These are phyloP conservation scores for Porcisia deanei DNA, from an alignment of 208 protist genomes.

Conservation along the genomic window DNA sequence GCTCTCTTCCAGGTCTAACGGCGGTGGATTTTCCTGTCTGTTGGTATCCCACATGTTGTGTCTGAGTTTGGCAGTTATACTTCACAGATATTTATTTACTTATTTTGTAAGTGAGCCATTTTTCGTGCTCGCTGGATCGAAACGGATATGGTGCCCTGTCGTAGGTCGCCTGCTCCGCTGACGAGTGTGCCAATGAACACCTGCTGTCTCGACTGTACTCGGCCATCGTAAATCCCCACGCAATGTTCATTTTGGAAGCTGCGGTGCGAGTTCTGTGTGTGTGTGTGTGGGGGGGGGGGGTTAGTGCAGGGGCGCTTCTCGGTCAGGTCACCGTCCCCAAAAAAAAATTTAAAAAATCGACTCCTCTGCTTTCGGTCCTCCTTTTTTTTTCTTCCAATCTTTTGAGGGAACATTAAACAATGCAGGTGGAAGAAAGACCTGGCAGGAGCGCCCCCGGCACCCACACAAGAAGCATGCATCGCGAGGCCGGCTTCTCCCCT, in stretches of 20 bases:
- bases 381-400: neutral
- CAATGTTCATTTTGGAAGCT: neutral
- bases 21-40: neutral
- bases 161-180: neutral
- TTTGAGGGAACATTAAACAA: neutral
- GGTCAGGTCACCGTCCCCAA: neutral
- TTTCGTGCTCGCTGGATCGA: neutral
- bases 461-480: no score
- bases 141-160: neutral
- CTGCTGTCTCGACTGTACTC: neutral
- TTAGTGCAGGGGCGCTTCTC: neutral
- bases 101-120: no score
- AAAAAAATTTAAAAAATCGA: no score
- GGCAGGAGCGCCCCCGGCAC: no score
- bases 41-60: no score
- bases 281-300: neutral
- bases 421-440: no score
- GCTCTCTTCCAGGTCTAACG: constrained; percentile 39
- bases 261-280: neutral
- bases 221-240: neutral
- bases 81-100: neutral
- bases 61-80: neutral
- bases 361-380: neutral
- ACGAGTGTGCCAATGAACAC: no score
- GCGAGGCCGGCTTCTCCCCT: no score